These are phyloP conservation scores for Mycena haematopus DNA, from an alignment of 768 basidiomycete species.

Conservation along the genomic window DNA sequence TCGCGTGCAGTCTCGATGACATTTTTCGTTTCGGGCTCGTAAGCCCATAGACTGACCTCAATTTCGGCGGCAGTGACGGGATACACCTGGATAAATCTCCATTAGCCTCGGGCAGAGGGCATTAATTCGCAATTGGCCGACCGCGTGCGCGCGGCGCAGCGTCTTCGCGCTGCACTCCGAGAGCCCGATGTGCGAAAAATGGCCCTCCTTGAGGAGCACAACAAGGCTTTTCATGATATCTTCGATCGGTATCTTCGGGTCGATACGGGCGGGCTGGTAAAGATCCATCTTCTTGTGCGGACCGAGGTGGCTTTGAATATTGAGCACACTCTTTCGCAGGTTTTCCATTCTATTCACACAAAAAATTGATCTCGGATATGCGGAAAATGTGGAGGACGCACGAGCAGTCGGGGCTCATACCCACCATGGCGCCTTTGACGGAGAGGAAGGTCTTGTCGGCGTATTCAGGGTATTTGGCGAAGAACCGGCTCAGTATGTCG, in stretches of 20 bases:
- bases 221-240: slow-evolving; percentile 48
- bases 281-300: slow-evolving; percentile 64
- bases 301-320: slow-evolving; percentile 51
- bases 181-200: slow-evolving; percentile 44
- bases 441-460: slow-evolving; percentile 30
- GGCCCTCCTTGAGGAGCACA: slow-evolving; percentile 57
- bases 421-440: neutral
- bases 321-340: slow-evolving; percentile 44
- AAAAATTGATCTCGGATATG: too few relatives aligned
- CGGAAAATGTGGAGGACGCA: neutral
- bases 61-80: neutral
- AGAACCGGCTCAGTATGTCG: slow-evolving; percentile 57
- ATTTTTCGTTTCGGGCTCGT: slow-evolving; percentile 57
- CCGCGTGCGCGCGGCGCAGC: slow-evolving; percentile 44
- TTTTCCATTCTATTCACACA: too few relatives aligned
- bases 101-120: neutral
- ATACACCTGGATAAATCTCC: neutral
- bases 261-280: slow-evolving; percentile 59
- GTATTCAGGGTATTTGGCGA: slow-evolving; percentile 44
- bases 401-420: slow-evolving; percentile 18
- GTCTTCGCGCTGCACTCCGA: slow-evolving; percentile 59
- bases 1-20: slow-evolving; percentile 61
- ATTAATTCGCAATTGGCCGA: too few relatives aligned
- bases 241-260: slow-evolving; percentile 52
- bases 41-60: slow-evolving; percentile 50